Percentiles rank a stretch among this genome's conserved stretches.
phyloP scores from a whole-genome alignment of 495 filamentous ascomycete genomes.

The Echria macrotheca region DNA sequence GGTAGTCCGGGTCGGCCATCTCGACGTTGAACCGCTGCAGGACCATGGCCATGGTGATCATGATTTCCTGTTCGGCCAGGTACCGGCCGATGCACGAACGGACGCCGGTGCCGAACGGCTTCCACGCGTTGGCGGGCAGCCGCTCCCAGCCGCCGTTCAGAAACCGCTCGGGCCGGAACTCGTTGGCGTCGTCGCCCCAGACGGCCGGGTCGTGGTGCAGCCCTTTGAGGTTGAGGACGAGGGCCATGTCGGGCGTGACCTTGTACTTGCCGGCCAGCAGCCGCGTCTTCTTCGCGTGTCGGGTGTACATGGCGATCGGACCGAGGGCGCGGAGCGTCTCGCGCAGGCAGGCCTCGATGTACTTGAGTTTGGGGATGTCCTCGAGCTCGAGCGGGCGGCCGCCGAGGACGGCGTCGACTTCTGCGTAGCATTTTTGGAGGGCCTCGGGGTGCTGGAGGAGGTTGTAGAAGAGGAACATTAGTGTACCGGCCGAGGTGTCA shows the following conservation, averaged over 20 bases:
- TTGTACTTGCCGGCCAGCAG: slow-evolving; percentile 53
- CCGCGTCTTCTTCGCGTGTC: slow-evolving; percentile 11
- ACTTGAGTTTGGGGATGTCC: slow-evolving; percentile 55
- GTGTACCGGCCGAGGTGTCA: slow-evolving; percentile 52
- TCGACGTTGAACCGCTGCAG: slow-evolving; percentile 49
- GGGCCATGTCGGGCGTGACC: slow-evolving; percentile 46
- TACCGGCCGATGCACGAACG: slow-evolving; percentile 35
- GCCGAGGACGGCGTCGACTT: slow-evolving; percentile 49
- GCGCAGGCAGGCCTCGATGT: slow-evolving; percentile 50
- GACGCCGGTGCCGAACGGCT: slow-evolving; percentile 48
- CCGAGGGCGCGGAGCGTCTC: slow-evolving; percentile 59
- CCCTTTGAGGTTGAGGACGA: slow-evolving; percentile 49
- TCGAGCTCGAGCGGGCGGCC: slow-evolving; percentile 51
- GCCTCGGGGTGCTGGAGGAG: slow-evolving; percentile 31
- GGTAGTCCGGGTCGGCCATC: slow-evolving; percentile 48
- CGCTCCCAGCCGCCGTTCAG: slow-evolving; percentile 46
- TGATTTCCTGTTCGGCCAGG: slow-evolving; percentile 50
- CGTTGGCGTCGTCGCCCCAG: slow-evolving; percentile 25
- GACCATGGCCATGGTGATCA: slow-evolving; percentile 41
- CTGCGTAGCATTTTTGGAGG: slow-evolving; percentile 26
- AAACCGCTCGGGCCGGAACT: slow-evolving; percentile 47
- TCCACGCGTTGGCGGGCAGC: slow-evolving; percentile 43
- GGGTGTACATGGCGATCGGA: slow-evolving; percentile 40
- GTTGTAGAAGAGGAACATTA: slow-evolving; percentile 36
- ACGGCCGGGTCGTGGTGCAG: slow-evolving; percentile 32